phyloP scores from a whole-genome alignment of 331 rosid species.

The Phaseolus coccineus region DNA sequence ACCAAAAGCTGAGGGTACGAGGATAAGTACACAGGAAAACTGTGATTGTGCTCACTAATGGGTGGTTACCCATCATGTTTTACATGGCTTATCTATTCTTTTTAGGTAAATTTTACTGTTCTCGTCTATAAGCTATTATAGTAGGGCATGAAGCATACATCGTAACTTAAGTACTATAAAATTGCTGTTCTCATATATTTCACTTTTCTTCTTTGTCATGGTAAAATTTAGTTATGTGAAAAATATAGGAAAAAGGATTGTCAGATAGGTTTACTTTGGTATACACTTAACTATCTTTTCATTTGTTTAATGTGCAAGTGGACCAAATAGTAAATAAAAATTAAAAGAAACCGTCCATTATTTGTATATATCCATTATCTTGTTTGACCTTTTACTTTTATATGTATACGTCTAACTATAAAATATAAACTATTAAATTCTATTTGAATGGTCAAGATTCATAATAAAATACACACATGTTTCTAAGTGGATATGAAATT shows the following conservation, averaged over 20 bases:
- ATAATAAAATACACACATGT: no score
- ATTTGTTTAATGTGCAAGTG: not conserved
- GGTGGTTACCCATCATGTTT: not conserved
- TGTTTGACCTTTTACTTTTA: not conserved
- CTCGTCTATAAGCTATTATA: no score
- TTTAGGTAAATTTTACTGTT: not conserved
- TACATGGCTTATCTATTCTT: not conserved
- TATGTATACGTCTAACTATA: no score
- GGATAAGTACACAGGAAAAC: no score
- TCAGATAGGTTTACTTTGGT: not conserved
- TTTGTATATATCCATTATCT: not conserved
- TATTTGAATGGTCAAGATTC: no score
- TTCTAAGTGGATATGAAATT: no score
- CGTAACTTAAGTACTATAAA: no score
- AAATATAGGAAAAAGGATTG: not conserved
- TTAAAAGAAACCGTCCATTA: not conserved
- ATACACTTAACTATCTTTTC: not conserved
- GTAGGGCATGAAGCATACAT: no score
- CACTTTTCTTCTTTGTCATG: not conserved
- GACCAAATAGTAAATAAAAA: not conserved
- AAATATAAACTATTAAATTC: no score
- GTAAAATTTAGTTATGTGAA: not conserved
- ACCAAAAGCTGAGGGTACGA: not conserved
- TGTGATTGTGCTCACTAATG: no score
- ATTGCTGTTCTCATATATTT: not conserved